Percentiles rank a stretch among this genome's conserved stretches.
These are phyloP conservation scores for Penicillium sp. DNA, from an alignment of 2,329 filamentous ascomycete genomes.

Conservation along the genomic window DNA sequence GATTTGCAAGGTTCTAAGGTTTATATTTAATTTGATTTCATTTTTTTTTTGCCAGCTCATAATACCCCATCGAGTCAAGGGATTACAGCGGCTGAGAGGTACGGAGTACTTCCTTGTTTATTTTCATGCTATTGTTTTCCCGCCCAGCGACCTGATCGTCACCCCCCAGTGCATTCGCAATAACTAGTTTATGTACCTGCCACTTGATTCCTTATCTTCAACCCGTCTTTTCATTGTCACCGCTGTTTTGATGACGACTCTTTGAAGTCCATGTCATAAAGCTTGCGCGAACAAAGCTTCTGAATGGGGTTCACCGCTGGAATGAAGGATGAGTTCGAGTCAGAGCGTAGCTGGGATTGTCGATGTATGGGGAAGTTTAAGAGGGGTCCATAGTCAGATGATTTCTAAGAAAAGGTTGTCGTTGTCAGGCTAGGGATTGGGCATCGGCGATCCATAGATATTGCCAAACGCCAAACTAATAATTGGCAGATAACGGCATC, in stretches of 20 bases:
- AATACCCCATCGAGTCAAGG: neutral
- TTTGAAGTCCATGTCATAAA: neutral
- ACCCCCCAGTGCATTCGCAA: neutral
- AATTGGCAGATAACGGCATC: neutral
- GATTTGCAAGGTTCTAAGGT: too few species aligned
- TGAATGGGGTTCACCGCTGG: neutral
- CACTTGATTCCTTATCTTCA: neutral
- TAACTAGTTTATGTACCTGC: neutral
- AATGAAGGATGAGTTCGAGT: neutral
- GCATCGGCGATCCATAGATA: neutral
- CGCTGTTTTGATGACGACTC: neutral
- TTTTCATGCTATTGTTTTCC: neutral
- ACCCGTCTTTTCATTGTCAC: neutral
- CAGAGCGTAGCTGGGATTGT: too few species aligned
- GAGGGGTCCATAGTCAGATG: too few species aligned
- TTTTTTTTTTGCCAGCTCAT: neutral
- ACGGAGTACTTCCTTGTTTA: neutral
- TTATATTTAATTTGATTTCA: neutral
- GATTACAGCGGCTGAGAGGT: neutral
- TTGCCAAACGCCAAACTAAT: neutral
- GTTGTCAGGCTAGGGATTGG: neutral
- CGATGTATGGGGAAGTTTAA: too few species aligned
- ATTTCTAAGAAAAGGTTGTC: too few species aligned
- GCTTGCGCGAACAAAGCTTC: neutral
- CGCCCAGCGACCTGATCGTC: neutral